Percentiles rank a stretch among this genome's conserved stretches.
These are phyloP conservation scores for Lipomyces oligophaga DNA, from an alignment of 805 yeast species.

Conservation along the genomic window DNA sequence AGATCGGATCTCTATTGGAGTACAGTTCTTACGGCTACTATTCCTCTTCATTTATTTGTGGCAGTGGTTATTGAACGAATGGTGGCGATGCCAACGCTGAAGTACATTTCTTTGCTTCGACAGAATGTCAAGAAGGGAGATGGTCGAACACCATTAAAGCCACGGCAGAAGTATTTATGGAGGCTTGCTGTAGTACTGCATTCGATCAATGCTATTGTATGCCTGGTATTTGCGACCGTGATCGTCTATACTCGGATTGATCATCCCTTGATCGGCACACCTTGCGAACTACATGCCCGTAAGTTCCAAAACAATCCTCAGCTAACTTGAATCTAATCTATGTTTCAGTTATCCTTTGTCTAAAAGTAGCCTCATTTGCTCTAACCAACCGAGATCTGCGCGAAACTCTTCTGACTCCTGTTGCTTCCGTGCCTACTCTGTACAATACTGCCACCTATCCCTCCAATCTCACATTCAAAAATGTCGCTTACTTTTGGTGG, in stretches of 20 bases:
- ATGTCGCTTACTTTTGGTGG: constrained; percentile 42
- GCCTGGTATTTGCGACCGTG: constrained; percentile 34
- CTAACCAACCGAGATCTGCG: constrained; percentile 46
- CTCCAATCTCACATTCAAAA: constrained; percentile 38
- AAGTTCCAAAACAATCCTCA: neutral
- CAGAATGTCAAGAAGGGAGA: neutral
- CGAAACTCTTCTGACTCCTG: constrained; percentile 25
- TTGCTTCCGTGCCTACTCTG: constrained; percentile 36
- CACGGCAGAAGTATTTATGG: constrained; percentile 35
- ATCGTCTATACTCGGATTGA: constrained; percentile 38
- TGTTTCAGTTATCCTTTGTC: constrained; percentile 37
- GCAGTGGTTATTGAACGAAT: constrained; percentile 39
- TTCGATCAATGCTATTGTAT: constrained; percentile 33
- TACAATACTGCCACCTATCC: constrained; percentile 42
- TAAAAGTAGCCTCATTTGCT: constrained; percentile 44
- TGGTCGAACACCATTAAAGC: constrained; percentile 15
- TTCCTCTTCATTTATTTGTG: constrained; percentile 39
- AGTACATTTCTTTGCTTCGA: constrained; percentile 11
- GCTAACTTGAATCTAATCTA: neutral
- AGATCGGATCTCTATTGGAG: constrained; percentile 35
- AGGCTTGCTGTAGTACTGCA: constrained; percentile 37
- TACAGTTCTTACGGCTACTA: constrained; percentile 32
- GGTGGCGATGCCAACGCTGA: constrained; percentile 33
- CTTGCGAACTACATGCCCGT: constrained; percentile 41
- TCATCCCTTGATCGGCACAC: constrained; percentile 46